Evolutionary conservation across 371 early-diverging fungal species (phyloP).

Genomic region (Batkoa obscura): DNA sequence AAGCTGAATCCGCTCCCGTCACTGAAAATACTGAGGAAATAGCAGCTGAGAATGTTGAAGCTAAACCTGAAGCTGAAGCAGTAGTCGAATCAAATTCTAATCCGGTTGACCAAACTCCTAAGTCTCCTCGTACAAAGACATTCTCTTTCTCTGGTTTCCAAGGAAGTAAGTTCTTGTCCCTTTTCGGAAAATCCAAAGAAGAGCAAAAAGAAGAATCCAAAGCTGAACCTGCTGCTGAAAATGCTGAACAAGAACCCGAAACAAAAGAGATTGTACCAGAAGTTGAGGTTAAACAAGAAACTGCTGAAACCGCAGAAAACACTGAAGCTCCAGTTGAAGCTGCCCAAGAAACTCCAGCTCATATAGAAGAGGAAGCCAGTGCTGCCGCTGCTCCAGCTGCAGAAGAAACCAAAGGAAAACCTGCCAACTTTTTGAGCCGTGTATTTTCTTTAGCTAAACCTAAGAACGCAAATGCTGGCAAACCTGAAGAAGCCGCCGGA

Average conservation of each 20-base stretch:
- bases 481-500: background rate
- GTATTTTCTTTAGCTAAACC: too few species aligned
- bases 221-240: background rate
- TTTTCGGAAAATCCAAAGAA: background rate
- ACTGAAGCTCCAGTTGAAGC: background rate
- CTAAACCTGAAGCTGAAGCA: slow-evolving; percentile 2
- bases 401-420: too few species aligned
- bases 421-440: too few species aligned
- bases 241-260: background rate
- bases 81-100: background rate
- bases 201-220: slow-evolving; percentile 3
- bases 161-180: slow-evolving; percentile 2
- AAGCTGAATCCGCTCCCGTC: background rate
- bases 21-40: background rate
- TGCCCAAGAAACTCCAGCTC: background rate
- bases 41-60: background rate
- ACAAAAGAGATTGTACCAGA: background rate
- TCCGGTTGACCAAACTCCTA: background rate
- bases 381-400: too few species aligned
- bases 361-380: background rate
- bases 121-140: background rate
- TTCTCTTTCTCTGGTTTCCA: background rate
- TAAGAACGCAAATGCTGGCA: background rate
- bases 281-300: background rate
- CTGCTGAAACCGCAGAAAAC: background rate